These are phyloP conservation scores for Scleroderma citrinum DNA, from an alignment of 768 basidiomycete genomes.

Conservation along the genomic window DNA sequence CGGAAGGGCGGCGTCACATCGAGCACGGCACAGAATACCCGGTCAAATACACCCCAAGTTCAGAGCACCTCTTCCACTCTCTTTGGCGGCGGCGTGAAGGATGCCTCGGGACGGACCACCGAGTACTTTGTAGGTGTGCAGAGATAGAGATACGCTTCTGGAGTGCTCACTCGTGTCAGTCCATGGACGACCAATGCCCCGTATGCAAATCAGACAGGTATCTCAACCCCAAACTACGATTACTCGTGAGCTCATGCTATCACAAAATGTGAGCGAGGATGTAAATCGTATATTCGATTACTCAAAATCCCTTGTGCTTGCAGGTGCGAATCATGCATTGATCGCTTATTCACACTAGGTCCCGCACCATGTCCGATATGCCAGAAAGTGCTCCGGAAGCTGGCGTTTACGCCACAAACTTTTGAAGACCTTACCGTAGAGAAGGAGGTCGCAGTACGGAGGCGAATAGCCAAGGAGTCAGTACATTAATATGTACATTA, in stretches of 20 bases:
- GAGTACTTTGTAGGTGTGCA: conserved; percentile 66
- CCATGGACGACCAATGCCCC: conserved; percentile 92
- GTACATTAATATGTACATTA: conserved; percentile 14
- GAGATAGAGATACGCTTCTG: background rate
- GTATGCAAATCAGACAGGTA: conserved; percentile 97
- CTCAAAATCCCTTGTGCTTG: conserved; percentile 6
- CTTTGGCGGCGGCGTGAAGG: conserved; percentile 82
- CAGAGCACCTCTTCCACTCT: conserved; percentile 69
- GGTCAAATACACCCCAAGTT: conserved; percentile 61
- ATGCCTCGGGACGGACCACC: conserved; percentile 73
- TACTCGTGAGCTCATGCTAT: conserved; percentile 94
- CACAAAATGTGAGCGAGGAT: conserved; percentile 80
- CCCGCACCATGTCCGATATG: conserved; percentile 97
- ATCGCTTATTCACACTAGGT: conserved; percentile 90
- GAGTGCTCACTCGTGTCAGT: conserved; percentile 35
- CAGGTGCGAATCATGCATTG: conserved; percentile 99
- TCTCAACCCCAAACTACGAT: conserved; percentile 86
- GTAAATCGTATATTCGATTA: background rate
- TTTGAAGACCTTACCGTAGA: conserved; percentile 91
- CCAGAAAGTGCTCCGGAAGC: conserved; percentile 77
- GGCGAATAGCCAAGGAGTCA: conserved; percentile 86
- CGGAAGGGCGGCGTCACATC: conserved; percentile 53
- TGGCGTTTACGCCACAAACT: conserved; percentile 93
- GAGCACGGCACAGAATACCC: conserved; percentile 40
- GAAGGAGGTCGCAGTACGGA: conserved; percentile 87